Base-by-base conservation (phyloP, 2,329 filamentous ascomycete genomes). In the Fusarium sp. region DNA sequence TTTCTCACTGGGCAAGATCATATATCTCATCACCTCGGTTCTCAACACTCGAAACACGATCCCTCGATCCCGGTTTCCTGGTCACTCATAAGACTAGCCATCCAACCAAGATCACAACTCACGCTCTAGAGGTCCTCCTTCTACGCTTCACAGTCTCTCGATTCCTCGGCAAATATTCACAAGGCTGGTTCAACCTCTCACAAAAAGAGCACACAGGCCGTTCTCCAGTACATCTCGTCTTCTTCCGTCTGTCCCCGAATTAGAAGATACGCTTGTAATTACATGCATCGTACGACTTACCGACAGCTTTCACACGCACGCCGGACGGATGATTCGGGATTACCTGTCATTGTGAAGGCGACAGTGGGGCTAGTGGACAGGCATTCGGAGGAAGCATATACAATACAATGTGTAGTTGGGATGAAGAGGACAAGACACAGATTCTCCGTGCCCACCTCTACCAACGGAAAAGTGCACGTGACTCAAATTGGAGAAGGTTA, bases 161-260 rank as follows among this genome's bases (percentile, higher is more conserved):
- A 59, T 73, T 61, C 1, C 70, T 55, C 1, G 70, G 70, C 6
- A 73, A 48, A 26, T 73, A 73, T n/a, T 68, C 70, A 30, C 70
- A 73, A 26, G 51, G 36, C 9, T 76, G 72, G 6, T 72, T 59
- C 13, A 76, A 20, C 1, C 74, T 35, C 10, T 76, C 63, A 45
- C 74, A 76, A 20, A 73, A 76, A 7, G 74, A 76, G 14, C 74
- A 76, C 14, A 63, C 28, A 2, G 74, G 74, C 12, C 55, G 57
- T 53, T 76, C 74, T 1, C 74, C 74, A 0, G 74, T 68, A n/a
- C 74, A 76, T 44, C 66, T 76, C 16, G 74, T 72, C 62, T 76
- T 76, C 38, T 76, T 76, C 6, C 72, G 58, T 33, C 74, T 76
- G 31, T 12, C 31, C 8, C 30, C 11, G 8, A 11, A 35, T 54